phyloP scores from a whole-genome alignment of 768 basidiomycete species.

The Clavulina sp. region DNA sequence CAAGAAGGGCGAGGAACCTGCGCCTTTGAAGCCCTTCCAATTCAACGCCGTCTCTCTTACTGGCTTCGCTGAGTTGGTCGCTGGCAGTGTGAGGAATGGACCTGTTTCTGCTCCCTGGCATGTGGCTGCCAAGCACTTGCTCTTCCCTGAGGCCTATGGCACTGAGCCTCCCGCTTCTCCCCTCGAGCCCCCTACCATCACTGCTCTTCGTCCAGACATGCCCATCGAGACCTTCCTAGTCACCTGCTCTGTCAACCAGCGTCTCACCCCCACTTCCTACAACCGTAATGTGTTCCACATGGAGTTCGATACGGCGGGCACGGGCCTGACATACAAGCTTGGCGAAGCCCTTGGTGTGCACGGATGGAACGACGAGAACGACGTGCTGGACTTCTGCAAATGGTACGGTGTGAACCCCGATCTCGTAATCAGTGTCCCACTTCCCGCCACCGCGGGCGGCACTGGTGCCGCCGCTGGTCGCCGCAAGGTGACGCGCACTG shows the following conservation, averaged over 20 bases:
- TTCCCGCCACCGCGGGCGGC: slow-evolving; percentile 24
- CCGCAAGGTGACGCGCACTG: slow-evolving; percentile 78
- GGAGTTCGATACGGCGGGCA: slow-evolving; percentile 83
- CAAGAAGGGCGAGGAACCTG: slow-evolving; percentile 17
- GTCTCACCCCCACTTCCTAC: slow-evolving; percentile 87
- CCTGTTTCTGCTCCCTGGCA: slow-evolving; percentile 46
- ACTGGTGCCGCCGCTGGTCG: slow-evolving; percentile 30
- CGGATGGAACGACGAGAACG: slow-evolving; percentile 88
- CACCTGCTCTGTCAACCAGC: slow-evolving; percentile 83
- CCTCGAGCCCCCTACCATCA: slow-evolving; percentile 21
- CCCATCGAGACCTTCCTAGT: slow-evolving; percentile 84
- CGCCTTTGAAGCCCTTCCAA: slow-evolving; percentile 34
- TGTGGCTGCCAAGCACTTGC: slow-evolving; percentile 69
- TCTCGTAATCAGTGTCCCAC: slow-evolving; percentile 65
- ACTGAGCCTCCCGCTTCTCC: slow-evolving; percentile 23
- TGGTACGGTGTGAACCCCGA: slow-evolving; percentile 84
- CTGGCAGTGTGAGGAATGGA: slow-evolving; percentile 32
- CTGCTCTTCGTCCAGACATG: slow-evolving; percentile 62
- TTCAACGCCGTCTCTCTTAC: slow-evolving; percentile 42
- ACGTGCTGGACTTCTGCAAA: slow-evolving; percentile 72
- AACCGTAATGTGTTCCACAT: slow-evolving; percentile 98
- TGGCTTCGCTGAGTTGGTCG: slow-evolving; percentile 18
- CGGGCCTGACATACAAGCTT: slow-evolving; percentile 85
- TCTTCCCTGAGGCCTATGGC: slow-evolving; percentile 71
- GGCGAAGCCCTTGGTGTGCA: slow-evolving; percentile 95